These are phyloP conservation scores for Omphalea diandra DNA, from an alignment of 441 rosid genomes.

Conservation along the genomic window DNA sequence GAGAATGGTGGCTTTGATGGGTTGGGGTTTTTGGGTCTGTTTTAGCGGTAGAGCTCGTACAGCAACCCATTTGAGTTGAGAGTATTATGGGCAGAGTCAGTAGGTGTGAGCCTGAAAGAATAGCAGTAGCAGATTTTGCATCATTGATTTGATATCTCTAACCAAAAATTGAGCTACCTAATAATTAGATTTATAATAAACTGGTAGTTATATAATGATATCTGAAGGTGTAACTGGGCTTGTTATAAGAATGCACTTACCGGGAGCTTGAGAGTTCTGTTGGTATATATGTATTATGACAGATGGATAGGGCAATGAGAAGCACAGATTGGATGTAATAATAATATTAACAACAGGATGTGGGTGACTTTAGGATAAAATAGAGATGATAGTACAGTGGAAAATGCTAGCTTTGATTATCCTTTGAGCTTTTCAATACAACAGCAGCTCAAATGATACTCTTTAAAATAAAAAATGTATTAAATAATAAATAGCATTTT, in stretches of 20 bases:
- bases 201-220: no score
- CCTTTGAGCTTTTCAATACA: neutral
- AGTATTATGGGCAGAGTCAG: no score
- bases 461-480: no score
- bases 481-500: no score
- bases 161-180: no score
- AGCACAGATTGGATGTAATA: constrained; percentile 13
- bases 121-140: neutral
- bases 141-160: neutral
- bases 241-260: neutral
- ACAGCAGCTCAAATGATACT: no score
- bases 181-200: no score
- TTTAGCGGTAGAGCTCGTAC: constrained; percentile 34
- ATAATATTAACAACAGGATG: no score
- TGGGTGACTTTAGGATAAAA: neutral
- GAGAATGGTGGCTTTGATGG: constrained; percentile 25
- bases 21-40: constrained; percentile 3
- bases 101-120: neutral
- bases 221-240: no score
- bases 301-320: no score
- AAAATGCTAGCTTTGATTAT: neutral
- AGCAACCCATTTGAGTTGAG: constrained; percentile 55
- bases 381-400: neutral
- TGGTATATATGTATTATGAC: neutral
- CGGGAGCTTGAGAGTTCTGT: neutral